These are phyloP conservation scores for Priceomyces medius DNA, from an alignment of 805 yeast species.

Conservation along the genomic window DNA sequence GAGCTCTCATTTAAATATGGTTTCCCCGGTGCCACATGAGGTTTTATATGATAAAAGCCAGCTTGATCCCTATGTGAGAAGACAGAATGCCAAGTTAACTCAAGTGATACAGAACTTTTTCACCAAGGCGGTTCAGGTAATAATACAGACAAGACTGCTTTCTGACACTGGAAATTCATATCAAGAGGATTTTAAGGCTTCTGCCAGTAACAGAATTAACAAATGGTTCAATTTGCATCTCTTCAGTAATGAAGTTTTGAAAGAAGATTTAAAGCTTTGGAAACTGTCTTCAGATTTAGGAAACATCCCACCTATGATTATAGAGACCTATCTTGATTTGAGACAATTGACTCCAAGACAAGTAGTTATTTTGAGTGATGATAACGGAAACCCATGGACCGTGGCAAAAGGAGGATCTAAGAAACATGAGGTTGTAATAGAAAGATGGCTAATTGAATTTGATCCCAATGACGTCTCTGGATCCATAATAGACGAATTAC, in stretches of 20 bases:
- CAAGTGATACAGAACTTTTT: conserved; percentile 62
- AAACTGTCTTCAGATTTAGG: conserved; percentile 41
- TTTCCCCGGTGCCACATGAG: conserved; percentile 6
- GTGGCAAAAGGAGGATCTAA: conserved; percentile 57
- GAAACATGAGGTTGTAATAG: conserved; percentile 85
- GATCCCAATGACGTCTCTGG: conserved; percentile 47
- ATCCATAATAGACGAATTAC: conserved; percentile 51
- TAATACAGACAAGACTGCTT: conserved; percentile 46
- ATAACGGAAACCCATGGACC: conserved; percentile 51
- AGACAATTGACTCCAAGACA: conserved; percentile 56
- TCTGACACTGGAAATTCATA: conserved; percentile 13
- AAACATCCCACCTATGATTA: conserved; percentile 73
- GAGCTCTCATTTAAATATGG: not conserved
- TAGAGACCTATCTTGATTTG: conserved; percentile 79
- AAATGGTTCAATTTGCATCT: conserved; percentile 66
- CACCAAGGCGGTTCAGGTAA: conserved; percentile 57
- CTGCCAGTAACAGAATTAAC: conserved; percentile 33
- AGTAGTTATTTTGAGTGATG: conserved; percentile 57
- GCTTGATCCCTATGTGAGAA: conserved; percentile 19
- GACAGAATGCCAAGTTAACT: conserved; percentile 34
- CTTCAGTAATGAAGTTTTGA: conserved; percentile 26
- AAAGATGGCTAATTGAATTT: conserved; percentile 88
- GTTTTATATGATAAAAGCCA: conserved; percentile 8
- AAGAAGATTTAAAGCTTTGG: conserved; percentile 70
- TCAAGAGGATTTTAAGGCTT: conserved; percentile 1